Conservation (phyloP, 2,329 filamentous ascomycete species). For the Coleophoma cylindrospora region DNA sequence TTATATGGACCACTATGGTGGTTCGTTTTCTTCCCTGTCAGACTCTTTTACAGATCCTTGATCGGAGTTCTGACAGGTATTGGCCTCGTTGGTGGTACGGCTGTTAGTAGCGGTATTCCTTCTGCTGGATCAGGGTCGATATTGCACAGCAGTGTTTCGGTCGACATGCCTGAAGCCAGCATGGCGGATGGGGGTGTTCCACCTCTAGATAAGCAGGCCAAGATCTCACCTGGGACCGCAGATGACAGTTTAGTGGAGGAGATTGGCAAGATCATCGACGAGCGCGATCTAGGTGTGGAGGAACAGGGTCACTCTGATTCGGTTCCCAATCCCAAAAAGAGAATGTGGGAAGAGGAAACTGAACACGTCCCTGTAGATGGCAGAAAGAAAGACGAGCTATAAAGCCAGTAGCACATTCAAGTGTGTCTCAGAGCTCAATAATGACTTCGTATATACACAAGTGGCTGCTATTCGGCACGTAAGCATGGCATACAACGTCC, state of each 20-base stretch:
- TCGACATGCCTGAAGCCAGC: conserved; percentile 7
- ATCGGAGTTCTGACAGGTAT: conserved; percentile 51
- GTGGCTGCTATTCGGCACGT: too few species aligned
- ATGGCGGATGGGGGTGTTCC: conserved; percentile 24
- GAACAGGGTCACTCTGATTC: conserved; percentile 7
- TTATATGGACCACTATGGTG: conserved; percentile 89
- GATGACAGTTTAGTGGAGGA: conserved; percentile 40
- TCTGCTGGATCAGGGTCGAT: conserved; percentile 2
- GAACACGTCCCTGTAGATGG: too few species aligned
- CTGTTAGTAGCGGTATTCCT: conserved; percentile 9
- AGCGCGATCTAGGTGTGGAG: conserved; percentile 12
- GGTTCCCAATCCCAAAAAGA: conserved; percentile 51
- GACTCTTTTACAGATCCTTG: conserved; percentile 55
- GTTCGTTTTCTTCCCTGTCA: conserved; percentile 80
- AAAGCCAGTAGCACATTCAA: background rate
- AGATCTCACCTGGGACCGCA: conserved; percentile 15
- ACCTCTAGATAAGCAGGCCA: conserved; percentile 28
- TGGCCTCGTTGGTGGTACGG: conserved; percentile 29
- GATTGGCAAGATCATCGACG: conserved; percentile 49
- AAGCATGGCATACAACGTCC: too few species aligned
- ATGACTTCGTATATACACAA: too few species aligned
- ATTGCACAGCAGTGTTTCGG: conserved; percentile 14
- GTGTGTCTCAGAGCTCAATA: too few species aligned
- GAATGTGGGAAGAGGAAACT: conserved; percentile 49
- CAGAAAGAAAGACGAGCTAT: conserved; percentile 25